Conservation (phyloP, 2,329 filamentous ascomycete genomes). For the Phialophora chinensis region DNA sequence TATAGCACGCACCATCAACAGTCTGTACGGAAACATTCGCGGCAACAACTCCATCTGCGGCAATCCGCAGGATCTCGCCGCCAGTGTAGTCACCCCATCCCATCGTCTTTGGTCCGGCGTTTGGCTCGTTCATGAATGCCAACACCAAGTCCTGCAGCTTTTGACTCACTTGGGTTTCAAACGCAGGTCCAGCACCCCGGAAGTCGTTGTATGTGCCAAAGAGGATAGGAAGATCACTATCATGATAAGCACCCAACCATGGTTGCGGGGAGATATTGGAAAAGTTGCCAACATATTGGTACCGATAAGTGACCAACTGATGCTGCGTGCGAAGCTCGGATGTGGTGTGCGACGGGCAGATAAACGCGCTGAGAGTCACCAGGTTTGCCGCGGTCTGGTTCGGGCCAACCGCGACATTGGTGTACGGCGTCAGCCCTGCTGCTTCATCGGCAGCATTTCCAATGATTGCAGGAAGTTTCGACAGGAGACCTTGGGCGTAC, state of each 20-base stretch:
- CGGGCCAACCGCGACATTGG: neutral
- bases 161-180: conserved; percentile 25
- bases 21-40: neutral
- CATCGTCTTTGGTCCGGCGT: conserved; percentile 17
- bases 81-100: conserved; percentile 29
- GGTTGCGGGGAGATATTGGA: conserved; percentile 47
- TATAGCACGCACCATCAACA: neutral
- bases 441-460: neutral
- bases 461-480: conserved; percentile 32
- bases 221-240: conserved; percentile 47
- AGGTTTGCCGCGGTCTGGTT: neutral
- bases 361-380: neutral
- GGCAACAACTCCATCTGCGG: neutral
- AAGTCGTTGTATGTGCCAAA: conserved; percentile 49
- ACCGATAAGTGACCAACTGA: conserved; percentile 48
- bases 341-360: neutral
- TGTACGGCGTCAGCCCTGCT: neutral
- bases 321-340: conserved; percentile 14
- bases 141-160: conserved; percentile 41
- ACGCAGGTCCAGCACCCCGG: neutral
- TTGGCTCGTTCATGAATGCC: conserved; percentile 37
- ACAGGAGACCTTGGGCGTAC: conserved; percentile 28
- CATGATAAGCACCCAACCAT: conserved; percentile 54
- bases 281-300: conserved; percentile 51
- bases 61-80: neutral